A percentile compares a stretch with the other conserved stretches of the same genome.
phyloP scores from a whole-genome alignment of 2,329 filamentous ascomycete species.

The Tothia fuscella region DNA sequence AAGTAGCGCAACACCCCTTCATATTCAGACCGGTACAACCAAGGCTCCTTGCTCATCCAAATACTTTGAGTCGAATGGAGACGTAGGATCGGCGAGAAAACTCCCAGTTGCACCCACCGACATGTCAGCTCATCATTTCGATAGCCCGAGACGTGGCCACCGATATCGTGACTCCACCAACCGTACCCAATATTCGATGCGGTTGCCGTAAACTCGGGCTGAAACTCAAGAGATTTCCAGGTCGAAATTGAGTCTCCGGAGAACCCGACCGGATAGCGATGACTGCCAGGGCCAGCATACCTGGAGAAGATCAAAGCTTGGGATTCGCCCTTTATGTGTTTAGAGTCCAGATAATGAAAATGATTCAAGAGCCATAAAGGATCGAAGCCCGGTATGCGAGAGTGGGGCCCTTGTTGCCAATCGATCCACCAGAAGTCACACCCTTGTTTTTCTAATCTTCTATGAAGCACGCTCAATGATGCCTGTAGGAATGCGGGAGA shows the following conservation, averaged over 20 bases:
- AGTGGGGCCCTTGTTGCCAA: slow-evolving; percentile 51
- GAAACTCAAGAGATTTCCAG: slow-evolving; percentile 50
- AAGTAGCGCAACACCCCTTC: slow-evolving; percentile 35
- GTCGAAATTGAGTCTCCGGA: slow-evolving; percentile 49
- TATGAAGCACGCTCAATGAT: slow-evolving; percentile 46
- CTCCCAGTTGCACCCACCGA: slow-evolving; percentile 50
- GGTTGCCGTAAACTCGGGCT: slow-evolving; percentile 54
- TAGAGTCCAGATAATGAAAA: slow-evolving; percentile 46
- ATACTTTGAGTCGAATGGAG: slow-evolving; percentile 46
- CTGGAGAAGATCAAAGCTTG: slow-evolving; percentile 46
- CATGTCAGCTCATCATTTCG: slow-evolving; percentile 47
- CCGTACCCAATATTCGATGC: slow-evolving; percentile 56
- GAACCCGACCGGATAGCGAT: slow-evolving; percentile 53
- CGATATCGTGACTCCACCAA: slow-evolving; percentile 58
- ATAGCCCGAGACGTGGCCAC: slow-evolving; percentile 45
- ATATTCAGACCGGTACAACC: slow-evolving; percentile 39
- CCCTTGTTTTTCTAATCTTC: slow-evolving; percentile 42
- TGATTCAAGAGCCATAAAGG: slow-evolving; percentile 55
- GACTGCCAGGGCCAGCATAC: slow-evolving; percentile 51
- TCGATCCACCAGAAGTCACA: slow-evolving; percentile 58
- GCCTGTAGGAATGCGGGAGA: slow-evolving; percentile 44
- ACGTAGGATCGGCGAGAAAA: slow-evolving; percentile 48
- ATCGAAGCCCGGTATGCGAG: slow-evolving; percentile 45
- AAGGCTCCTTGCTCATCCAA: slow-evolving; percentile 52
- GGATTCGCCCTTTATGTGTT: slow-evolving; percentile 26